Conservation (phyloP, 2,329 filamentous ascomycete genomes). For the Setomelanomma holmii region DNA sequence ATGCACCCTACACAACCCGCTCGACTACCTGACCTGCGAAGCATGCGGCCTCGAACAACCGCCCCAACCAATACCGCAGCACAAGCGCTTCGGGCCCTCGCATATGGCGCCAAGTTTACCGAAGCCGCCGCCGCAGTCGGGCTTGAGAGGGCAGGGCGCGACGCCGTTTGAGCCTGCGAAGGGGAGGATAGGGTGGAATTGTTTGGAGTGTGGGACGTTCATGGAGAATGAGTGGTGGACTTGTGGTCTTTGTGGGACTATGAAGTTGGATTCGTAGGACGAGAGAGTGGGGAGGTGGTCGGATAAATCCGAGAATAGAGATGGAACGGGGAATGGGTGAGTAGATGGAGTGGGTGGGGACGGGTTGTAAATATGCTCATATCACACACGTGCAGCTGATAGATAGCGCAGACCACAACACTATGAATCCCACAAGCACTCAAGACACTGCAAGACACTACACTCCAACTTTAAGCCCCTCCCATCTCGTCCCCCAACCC, state of each 20-base stretch:
- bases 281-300: no score
- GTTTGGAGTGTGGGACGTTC: constrained; percentile 64
- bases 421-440: no score
- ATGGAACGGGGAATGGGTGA: background rate
- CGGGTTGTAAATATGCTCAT: no score
- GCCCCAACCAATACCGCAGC: constrained; percentile 45
- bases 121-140: constrained; percentile 39
- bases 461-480: background rate
- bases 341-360: background rate
- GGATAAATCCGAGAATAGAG: background rate
- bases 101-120: constrained; percentile 34
- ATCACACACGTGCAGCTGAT: no score
- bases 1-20: constrained; percentile 68
- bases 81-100: constrained; percentile 37
- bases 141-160: constrained; percentile 35
- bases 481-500: background rate
- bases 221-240: constrained; percentile 73
- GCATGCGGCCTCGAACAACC: constrained; percentile 66
- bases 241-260: constrained; percentile 64
- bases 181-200: constrained; percentile 65
- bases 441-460: no score
- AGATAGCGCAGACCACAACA: no score
- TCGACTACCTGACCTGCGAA: constrained; percentile 66
- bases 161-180: constrained; percentile 53
- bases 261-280: constrained; percentile 57